Evolutionary conservation across 352 stramenopile genomes (phyloP).

Genomic region (Plasmopara viticola): DNA sequence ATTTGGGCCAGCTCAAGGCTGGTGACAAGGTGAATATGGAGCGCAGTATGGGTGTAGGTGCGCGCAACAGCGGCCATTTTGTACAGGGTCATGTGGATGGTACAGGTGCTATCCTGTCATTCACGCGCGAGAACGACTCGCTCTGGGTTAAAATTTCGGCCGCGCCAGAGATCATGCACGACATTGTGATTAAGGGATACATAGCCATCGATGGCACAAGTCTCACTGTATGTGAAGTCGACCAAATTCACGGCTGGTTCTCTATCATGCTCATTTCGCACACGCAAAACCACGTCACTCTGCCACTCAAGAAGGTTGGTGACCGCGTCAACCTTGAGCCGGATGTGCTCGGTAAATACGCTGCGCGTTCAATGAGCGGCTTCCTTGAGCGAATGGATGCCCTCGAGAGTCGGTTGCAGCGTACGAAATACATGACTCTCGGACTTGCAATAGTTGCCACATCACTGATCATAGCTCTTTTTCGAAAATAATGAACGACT

Average conservation of each 20-base stretch:
- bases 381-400: constrained; percentile 54
- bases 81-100: constrained; percentile 98
- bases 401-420: constrained; percentile 45
- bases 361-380: constrained; percentile 61
- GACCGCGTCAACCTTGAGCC: constrained; percentile 89
- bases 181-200: constrained; percentile 92
- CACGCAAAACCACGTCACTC: constrained; percentile 96
- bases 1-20: constrained; percentile 61
- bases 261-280: constrained; percentile 98
- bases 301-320: constrained; percentile 89
- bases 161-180: constrained; percentile 78
- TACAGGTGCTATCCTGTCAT: constrained; percentile 86
- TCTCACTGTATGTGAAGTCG: constrained; percentile 94
- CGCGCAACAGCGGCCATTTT: constrained; percentile 97
- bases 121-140: constrained; percentile 91
- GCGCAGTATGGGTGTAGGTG: constrained; percentile 81
- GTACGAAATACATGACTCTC: constrained; percentile 24
- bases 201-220: constrained; percentile 97
- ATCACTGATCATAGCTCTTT: constrained; percentile 26
- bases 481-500: constrained; percentile 19
- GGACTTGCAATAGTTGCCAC: constrained; percentile 27
- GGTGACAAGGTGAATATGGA: constrained; percentile 95
- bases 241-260: constrained; percentile 88
- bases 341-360: constrained; percentile 91
- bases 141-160: constrained; percentile 92